Evolutionary conservation across 2,329 filamentous ascomycete species (phyloP).

Genomic region (Macrophomina tecta): DNA sequence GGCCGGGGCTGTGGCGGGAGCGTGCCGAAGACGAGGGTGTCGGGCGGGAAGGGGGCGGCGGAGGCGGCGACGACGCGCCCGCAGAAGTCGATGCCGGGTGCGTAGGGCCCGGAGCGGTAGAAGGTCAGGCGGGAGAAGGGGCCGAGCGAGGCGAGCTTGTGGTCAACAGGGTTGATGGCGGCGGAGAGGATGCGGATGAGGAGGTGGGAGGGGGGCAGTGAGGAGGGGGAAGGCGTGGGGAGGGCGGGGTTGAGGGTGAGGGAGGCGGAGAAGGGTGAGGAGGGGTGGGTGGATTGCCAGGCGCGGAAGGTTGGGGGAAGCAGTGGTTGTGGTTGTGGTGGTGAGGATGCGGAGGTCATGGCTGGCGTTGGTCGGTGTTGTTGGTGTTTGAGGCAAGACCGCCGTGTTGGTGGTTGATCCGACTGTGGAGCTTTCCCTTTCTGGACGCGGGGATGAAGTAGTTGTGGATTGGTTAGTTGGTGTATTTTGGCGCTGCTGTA

Average conservation of each 20-base stretch:
- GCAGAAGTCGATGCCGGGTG: slow-evolving; percentile 58
- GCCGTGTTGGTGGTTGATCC: no score
- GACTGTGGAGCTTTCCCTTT: no score
- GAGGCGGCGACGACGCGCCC: slow-evolving; percentile 54
- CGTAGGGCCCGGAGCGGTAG: slow-evolving; percentile 46
- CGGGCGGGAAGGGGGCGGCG: slow-evolving; percentile 39
- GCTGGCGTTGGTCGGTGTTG: not conserved
- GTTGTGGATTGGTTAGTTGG: no score
- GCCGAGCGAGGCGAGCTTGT: slow-evolving; percentile 64
- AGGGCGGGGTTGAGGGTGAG: slow-evolving; percentile 54
- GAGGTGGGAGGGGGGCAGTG: slow-evolving; percentile 50
- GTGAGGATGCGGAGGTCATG: not conserved
- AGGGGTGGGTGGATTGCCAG: slow-evolving; percentile 60
- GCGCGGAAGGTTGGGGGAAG: slow-evolving; percentile 57
- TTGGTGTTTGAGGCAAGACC: not conserved
- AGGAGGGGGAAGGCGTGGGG: slow-evolving; percentile 48
- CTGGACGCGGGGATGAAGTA: no score
- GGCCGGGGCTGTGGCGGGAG: slow-evolving; percentile 22
- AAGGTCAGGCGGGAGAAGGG: slow-evolving; percentile 47
- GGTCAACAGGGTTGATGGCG: slow-evolving; percentile 68
- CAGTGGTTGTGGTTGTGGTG: not conserved
- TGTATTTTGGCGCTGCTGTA: no score
- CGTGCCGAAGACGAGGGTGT: slow-evolving; percentile 50
- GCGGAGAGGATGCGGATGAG: slow-evolving; percentile 62
- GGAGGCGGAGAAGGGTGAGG: slow-evolving; percentile 59